A percentile compares a stretch with the other conserved stretches of the same genome.
Evolutionary conservation across 176 grass and related monocot genomes (phyloP).

Genomic region (Luzula sylvatica): DNA sequence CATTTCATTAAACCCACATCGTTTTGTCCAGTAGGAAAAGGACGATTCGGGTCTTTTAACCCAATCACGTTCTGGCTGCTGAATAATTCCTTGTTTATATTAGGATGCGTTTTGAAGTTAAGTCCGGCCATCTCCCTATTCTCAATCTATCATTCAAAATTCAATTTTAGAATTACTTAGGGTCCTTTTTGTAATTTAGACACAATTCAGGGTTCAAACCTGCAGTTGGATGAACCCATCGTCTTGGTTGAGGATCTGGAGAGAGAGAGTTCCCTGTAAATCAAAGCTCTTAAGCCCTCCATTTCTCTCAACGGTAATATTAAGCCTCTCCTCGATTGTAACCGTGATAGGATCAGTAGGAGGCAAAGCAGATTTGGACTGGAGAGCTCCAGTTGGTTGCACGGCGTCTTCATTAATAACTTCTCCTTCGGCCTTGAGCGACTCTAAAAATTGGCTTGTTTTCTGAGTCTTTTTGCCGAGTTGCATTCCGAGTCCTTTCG

Average conservation of each 20-base stretch:
- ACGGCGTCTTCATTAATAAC: slow-evolving; percentile 64
- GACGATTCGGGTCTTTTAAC: slow-evolving; percentile 66
- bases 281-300: slow-evolving; percentile 65
- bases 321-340: slow-evolving; percentile 73
- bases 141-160: slow-evolving; percentile 44
- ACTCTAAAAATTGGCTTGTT: slow-evolving; percentile 58
- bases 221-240: slow-evolving; percentile 82
- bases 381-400: slow-evolving; percentile 29
- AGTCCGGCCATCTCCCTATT: slow-evolving; percentile 66
- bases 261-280: slow-evolving; percentile 83
- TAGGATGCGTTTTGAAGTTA: slow-evolving; percentile 82
- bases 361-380: slow-evolving; percentile 48
- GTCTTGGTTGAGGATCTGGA: slow-evolving; percentile 64
- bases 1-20: slow-evolving; percentile 78
- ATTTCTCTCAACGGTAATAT: slow-evolving; percentile 56
- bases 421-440: slow-evolving; percentile 85
- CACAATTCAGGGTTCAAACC: slow-evolving; percentile 21
- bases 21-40: slow-evolving; percentile 80
- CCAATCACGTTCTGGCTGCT: slow-evolving; percentile 57
- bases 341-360: slow-evolving; percentile 70
- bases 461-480: slow-evolving; percentile 51
- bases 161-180: background rate
- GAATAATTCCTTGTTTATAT: slow-evolving; percentile 78
- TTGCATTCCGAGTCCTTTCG: slow-evolving; percentile 63
- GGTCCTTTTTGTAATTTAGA: background rate